A percentile compares a stretch with the other conserved stretches of the same genome.
phyloP scores from a whole-genome alignment of 176 grass and related monocot genomes.

The Areca catechu region DNA sequence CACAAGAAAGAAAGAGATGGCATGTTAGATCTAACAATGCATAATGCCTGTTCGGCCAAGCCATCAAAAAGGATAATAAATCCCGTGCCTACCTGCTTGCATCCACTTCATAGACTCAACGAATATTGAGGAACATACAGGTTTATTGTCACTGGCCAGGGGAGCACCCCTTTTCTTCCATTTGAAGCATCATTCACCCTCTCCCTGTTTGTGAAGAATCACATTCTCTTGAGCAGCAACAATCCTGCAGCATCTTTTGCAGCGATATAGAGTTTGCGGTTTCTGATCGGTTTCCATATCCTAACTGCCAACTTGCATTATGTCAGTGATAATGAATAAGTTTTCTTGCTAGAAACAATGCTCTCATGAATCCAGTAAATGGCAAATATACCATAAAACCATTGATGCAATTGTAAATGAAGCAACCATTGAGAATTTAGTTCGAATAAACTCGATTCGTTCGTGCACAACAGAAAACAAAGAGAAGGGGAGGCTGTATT shows the following conservation, averaged over 20 bases:
- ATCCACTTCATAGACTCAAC: slow-evolving; percentile 95
- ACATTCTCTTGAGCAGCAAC: slow-evolving; percentile 64
- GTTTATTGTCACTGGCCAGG: slow-evolving; percentile 21
- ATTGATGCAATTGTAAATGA: no score
- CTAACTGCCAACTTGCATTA: background rate
- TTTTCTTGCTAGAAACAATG: no score
- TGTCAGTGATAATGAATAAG: slow-evolving; percentile 2
- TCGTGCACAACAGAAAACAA: no score
- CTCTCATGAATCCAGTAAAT: no score
- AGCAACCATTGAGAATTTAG: no score
- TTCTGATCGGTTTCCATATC: slow-evolving; percentile 19
- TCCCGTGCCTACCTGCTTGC: slow-evolving; percentile 35
- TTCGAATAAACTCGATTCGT: no score
- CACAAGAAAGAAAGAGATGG: background rate
- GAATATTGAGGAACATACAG: slow-evolving; percentile 61
- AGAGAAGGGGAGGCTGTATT: no score
- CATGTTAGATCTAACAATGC: background rate
- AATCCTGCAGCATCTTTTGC: slow-evolving; percentile 66
- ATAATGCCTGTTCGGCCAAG: background rate
- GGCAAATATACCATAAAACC: no score
- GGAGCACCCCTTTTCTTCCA: slow-evolving; percentile 26
- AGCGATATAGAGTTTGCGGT: slow-evolving; percentile 53
- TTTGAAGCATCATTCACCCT: slow-evolving; percentile 38
- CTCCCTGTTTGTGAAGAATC: slow-evolving; percentile 51
- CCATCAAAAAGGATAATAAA: background rate